phyloP scores from a whole-genome alignment of 768 basidiomycete genomes.

The Boletus reticuloceps region DNA sequence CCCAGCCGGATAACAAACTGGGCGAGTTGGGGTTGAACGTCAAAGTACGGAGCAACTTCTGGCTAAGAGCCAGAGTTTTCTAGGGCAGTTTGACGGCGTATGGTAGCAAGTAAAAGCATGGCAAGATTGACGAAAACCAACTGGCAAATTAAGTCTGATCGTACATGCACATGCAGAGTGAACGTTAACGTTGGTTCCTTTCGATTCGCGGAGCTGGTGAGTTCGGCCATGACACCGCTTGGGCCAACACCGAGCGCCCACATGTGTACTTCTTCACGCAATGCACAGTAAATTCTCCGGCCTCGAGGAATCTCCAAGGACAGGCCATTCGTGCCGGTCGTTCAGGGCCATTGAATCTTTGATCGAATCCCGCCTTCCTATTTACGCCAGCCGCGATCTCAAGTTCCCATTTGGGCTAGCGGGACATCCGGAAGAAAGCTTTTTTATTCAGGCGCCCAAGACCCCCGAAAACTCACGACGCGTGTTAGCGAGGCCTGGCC shows the following conservation, averaged over 20 bases:
- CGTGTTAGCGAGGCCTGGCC: conserved; percentile 27
- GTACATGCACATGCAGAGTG: conserved; percentile 23
- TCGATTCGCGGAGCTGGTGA: conserved; percentile 36
- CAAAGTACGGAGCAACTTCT: conserved; percentile 16
- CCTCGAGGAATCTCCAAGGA: conserved; percentile 49
- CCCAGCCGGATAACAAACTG: conserved; percentile 28
- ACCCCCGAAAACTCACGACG: conserved; percentile 26
- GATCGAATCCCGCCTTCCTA: conserved; percentile 36
- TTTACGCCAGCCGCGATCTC: conserved; percentile 43
- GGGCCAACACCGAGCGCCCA: conserved; percentile 32
- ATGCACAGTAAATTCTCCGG: conserved; percentile 32
- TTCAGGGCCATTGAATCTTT: conserved; percentile 33
- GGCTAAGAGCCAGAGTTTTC: conserved; percentile 23
- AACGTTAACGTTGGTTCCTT: conserved; percentile 27
- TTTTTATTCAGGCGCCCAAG: conserved; percentile 27
- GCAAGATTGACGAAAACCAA: conserved; percentile 27
- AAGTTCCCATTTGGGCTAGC: conserved; percentile 51
- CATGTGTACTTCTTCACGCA: conserved; percentile 26
- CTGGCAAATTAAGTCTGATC: conserved; percentile 34
- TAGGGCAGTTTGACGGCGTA: conserved; percentile 26
- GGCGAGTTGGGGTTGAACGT: conserved; percentile 17
- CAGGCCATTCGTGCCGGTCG: conserved; percentile 19
- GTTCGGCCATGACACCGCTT: conserved; percentile 28
- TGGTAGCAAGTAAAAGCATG: conserved; percentile 32
- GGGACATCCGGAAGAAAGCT: conserved; percentile 11